Evolutionary conservation across 2,329 filamentous ascomycete species (phyloP), one percentile per base, ranked within the genome.

Genomic region (Colletotrichum viniferum): DNA sequence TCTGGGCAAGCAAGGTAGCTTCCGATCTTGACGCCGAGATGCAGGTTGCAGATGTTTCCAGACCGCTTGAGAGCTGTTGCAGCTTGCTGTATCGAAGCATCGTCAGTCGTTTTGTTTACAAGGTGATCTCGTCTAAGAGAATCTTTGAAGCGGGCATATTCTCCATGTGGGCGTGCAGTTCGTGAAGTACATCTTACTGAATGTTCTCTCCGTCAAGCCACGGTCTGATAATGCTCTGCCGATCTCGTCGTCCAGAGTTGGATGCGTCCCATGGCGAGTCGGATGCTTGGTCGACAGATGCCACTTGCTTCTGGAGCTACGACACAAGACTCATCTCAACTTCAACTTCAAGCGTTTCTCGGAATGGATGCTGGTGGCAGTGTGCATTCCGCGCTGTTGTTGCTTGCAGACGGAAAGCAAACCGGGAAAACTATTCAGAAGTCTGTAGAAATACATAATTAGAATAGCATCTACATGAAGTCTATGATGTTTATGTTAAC

Each of bases 381-480:
- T n/a, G 18, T 48, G 18, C 18, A 48, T 12, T n/a, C 38, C 9
- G 18, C 38, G 38, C 4, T 48, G 5, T 48, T n/a, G 18, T 0
- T 38, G 36, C 36, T 38, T 3, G 2, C 36, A 38, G 16, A 38
- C 4, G 36, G 36, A 38, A 38, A 38, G 1, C 36, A 38, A 18
- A 0, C 36, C 36, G 0, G 36, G 36, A 48, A 4, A 6, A 12
- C 9, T n/a, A 2, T n/a, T 0, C 38, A 48, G 2, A 43, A n/a
- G 9, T 12, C 18, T 1, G 2, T 7, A n/a, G 38, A 12, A 10
- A 7, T 5, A 18, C 9, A 48, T 48, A 2, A 4, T n/a, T 6
- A 48, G 38, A 7, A n/a, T 10, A n/a, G 9, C 18, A 48, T 48
- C 38, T 48, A n/a, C 2, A 48, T n/a, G 36, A 38, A 38, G 0